Base-by-base conservation (phyloP, 306 rosid genomes). In the Biancaea sappan region DNA sequence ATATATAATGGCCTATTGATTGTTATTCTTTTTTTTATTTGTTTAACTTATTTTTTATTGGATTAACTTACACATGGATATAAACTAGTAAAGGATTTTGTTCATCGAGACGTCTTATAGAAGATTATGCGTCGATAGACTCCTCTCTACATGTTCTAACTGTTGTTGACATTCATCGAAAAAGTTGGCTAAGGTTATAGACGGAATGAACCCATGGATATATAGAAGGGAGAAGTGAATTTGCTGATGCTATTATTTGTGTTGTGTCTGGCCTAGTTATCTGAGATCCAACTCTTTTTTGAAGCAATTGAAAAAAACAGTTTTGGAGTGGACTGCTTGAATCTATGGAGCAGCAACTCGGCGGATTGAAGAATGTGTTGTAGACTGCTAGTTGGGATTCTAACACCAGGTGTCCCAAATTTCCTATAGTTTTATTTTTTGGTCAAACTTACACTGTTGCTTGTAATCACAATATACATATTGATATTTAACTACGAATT, bases 31-130 rank as follows among this genome's bases (percentile, higher is more conserved):
- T 48, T 64, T 68, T 79, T 77, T 62, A 72, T 58, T 56, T 68
- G 71, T 29, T 69, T 37, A 66, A 35, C 21, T 60, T 82, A 57
- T 61, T 86, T 79, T 69, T 74, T 71, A 71, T 72, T 79, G 84
- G 9, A 79, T 77, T 78, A 59, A 87, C 81, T 79, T 31, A 59
- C 28, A 85, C 73, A 71, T 5, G 57, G 66, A 85, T 89, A 94
- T 91, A 91, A 75, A 88, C 78, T 80, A 80, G 86, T 80, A 69
- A 77, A 48, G 88, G 82, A 80, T 85, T 81, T 87, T 85, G 86
- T 77, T 77, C 51, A 80, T 46, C 44, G 74, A 86, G 75, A 69
- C 61, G 46, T 81, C 74, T 72, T 79, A 75, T 79, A 60, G 68
- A 74, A 56, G 71, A 57, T 58, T 35, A 41, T 75, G 81, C 22